These are phyloP conservation scores for Begonia fuchsioides DNA, from an alignment of 306 rosid genomes.

Conservation along the genomic window DNA sequence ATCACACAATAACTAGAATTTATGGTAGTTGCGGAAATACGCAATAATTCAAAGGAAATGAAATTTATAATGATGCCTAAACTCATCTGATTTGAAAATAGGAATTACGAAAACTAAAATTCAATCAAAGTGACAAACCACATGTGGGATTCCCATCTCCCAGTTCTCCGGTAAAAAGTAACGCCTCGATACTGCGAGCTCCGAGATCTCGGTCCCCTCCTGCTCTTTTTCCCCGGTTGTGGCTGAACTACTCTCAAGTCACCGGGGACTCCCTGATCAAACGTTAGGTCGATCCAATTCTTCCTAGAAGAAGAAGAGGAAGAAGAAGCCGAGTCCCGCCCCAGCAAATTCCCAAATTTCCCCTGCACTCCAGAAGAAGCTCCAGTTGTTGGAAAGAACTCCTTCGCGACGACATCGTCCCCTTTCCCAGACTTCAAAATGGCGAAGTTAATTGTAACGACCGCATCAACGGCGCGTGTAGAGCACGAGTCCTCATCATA, in stretches of 20 bases:
- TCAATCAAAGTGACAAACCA: slow-evolving; percentile 46
- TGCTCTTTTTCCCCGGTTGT: slow-evolving; percentile 62
- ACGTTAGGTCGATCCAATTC: slow-evolving; percentile 55
- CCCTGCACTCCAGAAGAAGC: slow-evolving; percentile 17
- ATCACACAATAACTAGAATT: no score
- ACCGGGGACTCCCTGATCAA: slow-evolving; percentile 30
- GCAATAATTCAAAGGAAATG: no score
- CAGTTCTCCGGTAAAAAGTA: slow-evolving; percentile 96
- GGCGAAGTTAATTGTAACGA: slow-evolving; percentile 57
- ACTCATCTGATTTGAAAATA: neutral
- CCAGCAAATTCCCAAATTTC: slow-evolving; percentile 28
- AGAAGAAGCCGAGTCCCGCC: slow-evolving; percentile 30
- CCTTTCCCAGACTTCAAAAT: slow-evolving; percentile 52
- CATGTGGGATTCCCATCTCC: slow-evolving; percentile 99
- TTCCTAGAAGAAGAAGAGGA: slow-evolving; percentile 26
- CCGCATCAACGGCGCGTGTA: slow-evolving; percentile 48
- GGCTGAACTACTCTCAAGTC: slow-evolving; percentile 33
- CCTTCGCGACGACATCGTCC: slow-evolving; percentile 39
- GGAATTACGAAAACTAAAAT: neutral
- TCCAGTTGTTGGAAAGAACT: slow-evolving; percentile 40
- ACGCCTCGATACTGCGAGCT: slow-evolving; percentile 99
- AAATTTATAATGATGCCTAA: neutral
- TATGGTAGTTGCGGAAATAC: no score
- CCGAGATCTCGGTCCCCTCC: slow-evolving; percentile 97
- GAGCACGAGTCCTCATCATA: slow-evolving; percentile 81